Percentiles rank a stretch among this genome's conserved stretches.
Evolutionary conservation across 805 yeast species (phyloP).

Genomic region (Ogataea nakhonphanomensis): DNA sequence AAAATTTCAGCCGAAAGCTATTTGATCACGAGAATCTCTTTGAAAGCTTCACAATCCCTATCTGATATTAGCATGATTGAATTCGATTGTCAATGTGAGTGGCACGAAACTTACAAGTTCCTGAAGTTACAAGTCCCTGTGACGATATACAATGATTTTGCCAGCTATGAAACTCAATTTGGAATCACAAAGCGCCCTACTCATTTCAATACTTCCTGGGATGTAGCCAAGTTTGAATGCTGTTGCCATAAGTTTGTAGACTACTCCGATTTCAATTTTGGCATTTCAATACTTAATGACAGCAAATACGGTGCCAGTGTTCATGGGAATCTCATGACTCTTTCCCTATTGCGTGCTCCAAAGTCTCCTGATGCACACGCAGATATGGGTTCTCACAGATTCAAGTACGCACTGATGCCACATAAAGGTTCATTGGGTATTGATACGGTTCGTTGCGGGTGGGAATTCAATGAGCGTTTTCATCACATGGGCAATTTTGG

Average conservation of each 20-base stretch:
- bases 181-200: slow-evolving; percentile 92
- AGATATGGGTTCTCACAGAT: slow-evolving; percentile 85
- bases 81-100: slow-evolving; percentile 61
- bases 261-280: slow-evolving; percentile 79
- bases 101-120: slow-evolving; percentile 88
- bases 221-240: slow-evolving; percentile 92
- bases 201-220: slow-evolving; percentile 94
- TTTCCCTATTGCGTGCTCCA: slow-evolving; percentile 84
- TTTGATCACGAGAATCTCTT: slow-evolving; percentile 65
- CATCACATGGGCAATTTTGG: slow-evolving; percentile 17
- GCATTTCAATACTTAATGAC: slow-evolving; percentile 81
- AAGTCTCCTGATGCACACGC: slow-evolving; percentile 94
- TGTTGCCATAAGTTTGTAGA: slow-evolving; percentile 94
- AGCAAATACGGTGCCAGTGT: slow-evolving; percentile 89
- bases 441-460: slow-evolving; percentile 69
- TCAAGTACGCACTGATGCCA: slow-evolving; percentile 82
- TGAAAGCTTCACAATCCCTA: slow-evolving; percentile 49
- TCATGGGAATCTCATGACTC: slow-evolving; percentile 88
- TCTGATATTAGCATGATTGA: slow-evolving; percentile 40
- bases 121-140: slow-evolving; percentile 95
- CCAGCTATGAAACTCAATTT: slow-evolving; percentile 90
- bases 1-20: slow-evolving; percentile 54
- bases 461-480: slow-evolving; percentile 67
- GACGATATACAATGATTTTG: slow-evolving; percentile 68
- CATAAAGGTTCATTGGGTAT: slow-evolving; percentile 66